Evolutionary conservation across 352 stramenopile genomes (phyloP).

Genomic region (Phytophthora hybrid): DNA sequence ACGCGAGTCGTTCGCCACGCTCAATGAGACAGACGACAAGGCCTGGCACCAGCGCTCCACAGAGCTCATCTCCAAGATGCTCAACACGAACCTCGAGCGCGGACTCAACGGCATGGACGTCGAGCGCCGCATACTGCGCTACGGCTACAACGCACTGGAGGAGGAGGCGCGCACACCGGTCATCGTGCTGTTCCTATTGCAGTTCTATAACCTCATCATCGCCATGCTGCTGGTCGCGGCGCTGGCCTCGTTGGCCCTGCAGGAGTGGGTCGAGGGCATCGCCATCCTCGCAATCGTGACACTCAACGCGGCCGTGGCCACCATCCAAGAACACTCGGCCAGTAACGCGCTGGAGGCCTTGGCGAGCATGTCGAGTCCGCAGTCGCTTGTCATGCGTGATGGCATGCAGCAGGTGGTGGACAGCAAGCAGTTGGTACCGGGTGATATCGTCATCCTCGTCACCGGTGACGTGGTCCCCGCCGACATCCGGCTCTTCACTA

Average conservation of each 20-base stretch:
- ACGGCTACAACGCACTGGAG: constrained; percentile 70
- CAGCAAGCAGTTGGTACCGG: constrained; percentile 75
- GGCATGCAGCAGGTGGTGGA: constrained; percentile 68
- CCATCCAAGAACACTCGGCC: constrained; percentile 69
- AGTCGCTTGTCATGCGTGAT: constrained; percentile 74
- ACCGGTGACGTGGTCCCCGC: constrained; percentile 94
- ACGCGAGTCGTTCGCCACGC: constrained; percentile 58
- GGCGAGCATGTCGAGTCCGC: constrained; percentile 67
- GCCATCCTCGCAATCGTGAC: constrained; percentile 74
- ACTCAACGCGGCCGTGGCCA: constrained; percentile 71
- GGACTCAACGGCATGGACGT: constrained; percentile 55
- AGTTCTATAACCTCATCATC: constrained; percentile 89
- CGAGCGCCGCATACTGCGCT: constrained; percentile 51
- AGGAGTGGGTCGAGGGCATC: constrained; percentile 76
- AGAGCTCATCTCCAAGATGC: constrained; percentile 57
- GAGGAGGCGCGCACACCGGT: constrained; percentile 67
- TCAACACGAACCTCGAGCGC: constrained; percentile 59
- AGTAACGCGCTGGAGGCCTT: constrained; percentile 71
- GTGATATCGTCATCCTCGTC: constrained; percentile 89
- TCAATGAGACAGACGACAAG: constrained; percentile 65
- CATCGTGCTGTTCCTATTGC: constrained; percentile 71
- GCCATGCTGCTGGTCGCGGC: constrained; percentile 67
- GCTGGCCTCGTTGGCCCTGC: constrained; percentile 59
- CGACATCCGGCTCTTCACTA: constrained; percentile 91
- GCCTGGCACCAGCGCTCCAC: constrained; percentile 55